Evolutionary conservation across 2,329 filamentous ascomycete genomes (phyloP).

Genomic region (Nemania sp.): DNA sequence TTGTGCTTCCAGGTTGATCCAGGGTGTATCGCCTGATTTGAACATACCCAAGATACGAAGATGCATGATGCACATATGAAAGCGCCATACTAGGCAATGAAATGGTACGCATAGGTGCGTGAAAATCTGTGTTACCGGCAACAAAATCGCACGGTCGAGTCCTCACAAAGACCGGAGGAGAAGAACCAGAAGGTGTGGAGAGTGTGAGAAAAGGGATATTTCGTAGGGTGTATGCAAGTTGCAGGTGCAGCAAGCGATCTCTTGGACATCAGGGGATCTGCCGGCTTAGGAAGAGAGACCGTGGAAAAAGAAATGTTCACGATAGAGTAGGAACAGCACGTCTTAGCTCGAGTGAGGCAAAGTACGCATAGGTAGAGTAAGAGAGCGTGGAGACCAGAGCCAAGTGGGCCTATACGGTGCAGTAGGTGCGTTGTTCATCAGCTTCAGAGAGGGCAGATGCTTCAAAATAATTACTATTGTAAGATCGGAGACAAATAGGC

Average conservation of each 20-base stretch:
- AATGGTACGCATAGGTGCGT: conserved; percentile 6
- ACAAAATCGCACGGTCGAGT: not conserved
- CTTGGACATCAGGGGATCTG: not conserved
- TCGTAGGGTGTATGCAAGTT: no score
- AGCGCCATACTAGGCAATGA: not conserved
- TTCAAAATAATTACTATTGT: no score
- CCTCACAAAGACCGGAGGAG: not conserved
- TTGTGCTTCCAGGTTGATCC: not conserved
- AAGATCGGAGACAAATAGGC: conserved; percentile 3
- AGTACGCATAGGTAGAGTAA: not conserved
- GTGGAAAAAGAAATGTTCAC: no score
- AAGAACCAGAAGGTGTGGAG: not conserved
- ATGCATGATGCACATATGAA: conserved; percentile 2
- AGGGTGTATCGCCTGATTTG: conserved; percentile 1
- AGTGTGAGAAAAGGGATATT: not conserved
- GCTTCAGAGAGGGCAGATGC: conserved; percentile 12
- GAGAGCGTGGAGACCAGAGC: not conserved
- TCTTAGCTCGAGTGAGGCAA: not conserved
- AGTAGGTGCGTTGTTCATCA: conserved; percentile 14
- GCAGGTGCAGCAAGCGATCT: no score
- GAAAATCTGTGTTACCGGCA: conserved; percentile 2
- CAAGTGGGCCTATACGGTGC: conserved; percentile 17
- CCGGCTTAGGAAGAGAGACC: not conserved
- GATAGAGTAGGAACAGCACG: not conserved
- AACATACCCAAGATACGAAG: not conserved